Conservation (phyloP, 2,329 filamentous ascomycete genomes). For the Nigrospora oryzae region DNA sequence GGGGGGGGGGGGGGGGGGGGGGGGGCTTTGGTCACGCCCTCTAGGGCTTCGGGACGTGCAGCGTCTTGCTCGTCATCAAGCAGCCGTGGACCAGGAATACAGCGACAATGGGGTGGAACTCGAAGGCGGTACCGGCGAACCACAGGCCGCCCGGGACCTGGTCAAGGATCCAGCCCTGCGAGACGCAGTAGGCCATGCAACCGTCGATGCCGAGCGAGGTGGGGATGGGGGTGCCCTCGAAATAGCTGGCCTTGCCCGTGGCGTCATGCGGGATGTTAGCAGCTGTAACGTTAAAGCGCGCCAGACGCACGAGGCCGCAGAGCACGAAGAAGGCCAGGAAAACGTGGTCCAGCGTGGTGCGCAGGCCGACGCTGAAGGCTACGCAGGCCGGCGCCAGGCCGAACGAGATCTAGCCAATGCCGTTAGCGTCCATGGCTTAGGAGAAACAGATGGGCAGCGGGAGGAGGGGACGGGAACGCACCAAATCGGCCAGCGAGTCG, state of each 20-base stretch:
- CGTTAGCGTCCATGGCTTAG: neutral
- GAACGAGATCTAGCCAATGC: conserved; percentile 69
- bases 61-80: conserved; percentile 89
- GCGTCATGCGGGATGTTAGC: conserved; percentile 84
- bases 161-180: conserved; percentile 69
- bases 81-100: conserved; percentile 86
- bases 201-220: conserved; percentile 75
- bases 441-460: neutral
- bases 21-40: neutral
- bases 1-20: too few species aligned
- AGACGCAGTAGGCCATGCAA: conserved; percentile 85
- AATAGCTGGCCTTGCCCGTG: conserved; percentile 86
- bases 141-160: conserved; percentile 69
- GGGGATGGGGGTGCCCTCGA: conserved; percentile 94
- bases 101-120: conserved; percentile 75
- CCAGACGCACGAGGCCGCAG: conserved; percentile 84
- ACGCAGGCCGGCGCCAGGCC: conserved; percentile 81
- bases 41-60: conserved; percentile 87
- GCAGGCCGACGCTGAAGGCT: conserved; percentile 83
- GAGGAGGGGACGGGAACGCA: conserved; percentile 36
- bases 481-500: conserved; percentile 89
- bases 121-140: conserved; percentile 58
- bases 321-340: conserved; percentile 83
- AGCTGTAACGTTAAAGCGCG: conserved; percentile 96
- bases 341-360: conserved; percentile 75